Evolutionary conservation across 768 basidiomycete genomes (phyloP), one percentile per base, ranked within the genome.

Genomic region (Mycena belliarum): DNA sequence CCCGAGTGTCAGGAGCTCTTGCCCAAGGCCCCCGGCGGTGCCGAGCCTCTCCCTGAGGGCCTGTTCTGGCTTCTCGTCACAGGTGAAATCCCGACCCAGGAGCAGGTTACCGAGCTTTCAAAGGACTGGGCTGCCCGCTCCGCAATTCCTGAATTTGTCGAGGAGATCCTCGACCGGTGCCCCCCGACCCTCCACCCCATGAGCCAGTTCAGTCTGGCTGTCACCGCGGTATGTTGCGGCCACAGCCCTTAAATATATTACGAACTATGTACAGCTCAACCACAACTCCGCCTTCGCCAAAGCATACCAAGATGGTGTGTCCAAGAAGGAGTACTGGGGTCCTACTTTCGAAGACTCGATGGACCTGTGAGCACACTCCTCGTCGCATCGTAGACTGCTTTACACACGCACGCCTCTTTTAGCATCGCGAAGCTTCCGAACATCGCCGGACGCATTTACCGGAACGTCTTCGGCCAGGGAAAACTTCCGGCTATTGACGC

Each of bases 241-340:
- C 26, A 49, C 8, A 2, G 44, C 59, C 61, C 47, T 38, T 16
- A 44, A 40, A 35, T 14, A 21, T 23, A 25, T 47, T 40, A 61
- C 48, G 33, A 37, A 21, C 65, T 37, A 48, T 59, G 52, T 16
- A 26, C 63, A 91, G 89, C 80, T 93, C 29, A 93, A 93, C 81
- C 95, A 98, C 74, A 88, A 97, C 74, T 98, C 96, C 7, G 91
- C 93, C 28, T 98, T 98, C 69, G 94, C 95, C 55, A 91, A 93
- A 73, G 93, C 93, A 5, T 98, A 98, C 76, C 87, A 90, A 55
- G 81, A 92, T 65, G 96, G 96, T 58, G 82, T 94, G 64, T 85
- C 87, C 67, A 98, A 98, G 81, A 89, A 88, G 74, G 94, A 98
- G 47, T 98, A 98, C 82, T 98, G 96, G 96, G 86, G 89, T 61